Evolutionary conservation across 2,329 filamentous ascomycete species (phyloP).

Genomic region (Fusarium drepaniforme): DNA sequence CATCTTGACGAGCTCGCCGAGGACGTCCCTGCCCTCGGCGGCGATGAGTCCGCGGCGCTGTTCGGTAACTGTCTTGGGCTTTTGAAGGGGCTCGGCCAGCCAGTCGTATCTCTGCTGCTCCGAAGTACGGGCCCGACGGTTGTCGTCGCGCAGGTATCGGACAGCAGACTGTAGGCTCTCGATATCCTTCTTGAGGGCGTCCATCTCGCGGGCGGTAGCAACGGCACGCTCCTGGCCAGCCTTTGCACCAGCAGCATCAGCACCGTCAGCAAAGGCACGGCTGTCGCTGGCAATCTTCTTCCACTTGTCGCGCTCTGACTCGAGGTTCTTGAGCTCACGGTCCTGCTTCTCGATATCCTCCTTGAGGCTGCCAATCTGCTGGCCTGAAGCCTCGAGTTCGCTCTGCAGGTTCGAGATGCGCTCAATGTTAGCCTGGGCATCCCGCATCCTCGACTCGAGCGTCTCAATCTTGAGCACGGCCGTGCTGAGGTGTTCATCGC

Average conservation of each 20-base stretch:
- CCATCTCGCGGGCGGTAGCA: slow-evolving; percentile 79
- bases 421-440: slow-evolving; percentile 82
- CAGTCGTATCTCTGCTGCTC: slow-evolving; percentile 71
- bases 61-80: slow-evolving; percentile 57
- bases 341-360: slow-evolving; percentile 77
- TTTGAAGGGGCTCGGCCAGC: slow-evolving; percentile 70
- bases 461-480: slow-evolving; percentile 93
- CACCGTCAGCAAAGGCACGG: slow-evolving; percentile 65
- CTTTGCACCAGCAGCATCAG: slow-evolving; percentile 64
- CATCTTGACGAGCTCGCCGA: slow-evolving; percentile 74
- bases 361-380: slow-evolving; percentile 64
- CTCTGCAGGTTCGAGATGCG: slow-evolving; percentile 75
- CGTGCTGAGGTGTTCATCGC: slow-evolving; percentile 88
- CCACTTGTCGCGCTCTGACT: slow-evolving; percentile 77
- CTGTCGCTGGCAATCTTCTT: slow-evolving; percentile 77
- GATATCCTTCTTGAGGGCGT: slow-evolving; percentile 77
- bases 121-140: slow-evolving; percentile 68
- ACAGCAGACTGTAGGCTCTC: slow-evolving; percentile 73
- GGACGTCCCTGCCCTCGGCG: slow-evolving; percentile 72
- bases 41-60: slow-evolving; percentile 65
- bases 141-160: slow-evolving; percentile 76
- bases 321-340: slow-evolving; percentile 73
- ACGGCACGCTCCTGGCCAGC: slow-evolving; percentile 75
- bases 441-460: slow-evolving; percentile 87
- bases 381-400: slow-evolving; percentile 65